Base-by-base conservation (phyloP, 495 filamentous ascomycete species). In the Trichoderma orchidacearum region DNA sequence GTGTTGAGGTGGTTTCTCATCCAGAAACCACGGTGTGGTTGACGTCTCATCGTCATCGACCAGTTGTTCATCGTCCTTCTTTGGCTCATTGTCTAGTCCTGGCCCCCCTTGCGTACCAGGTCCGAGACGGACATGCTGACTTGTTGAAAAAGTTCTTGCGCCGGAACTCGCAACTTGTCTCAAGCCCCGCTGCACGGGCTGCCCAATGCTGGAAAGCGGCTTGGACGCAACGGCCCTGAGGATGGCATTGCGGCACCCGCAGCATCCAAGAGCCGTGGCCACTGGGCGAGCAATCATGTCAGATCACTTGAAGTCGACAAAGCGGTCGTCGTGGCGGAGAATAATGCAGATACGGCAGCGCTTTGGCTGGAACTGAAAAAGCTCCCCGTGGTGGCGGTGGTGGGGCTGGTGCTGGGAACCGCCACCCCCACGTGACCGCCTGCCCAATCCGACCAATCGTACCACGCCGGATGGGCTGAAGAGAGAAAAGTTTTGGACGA, bases 11-110 rank as follows among this genome's bases (percentile, higher is more conserved):
- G 73, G 65, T 59, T 89, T 78, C 60, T 86, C 83, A 66, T 90
- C 84, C 38, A 96, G 79, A 70, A 95, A 96, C 93, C 93, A 98
- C 5, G 92, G 91, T 1, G 34, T 11, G 15, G 23, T 61, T 18
- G 34, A 31, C 9, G n/a, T 5, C n/a, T 55, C 53, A 17, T 35
- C 31, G 30, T 13, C 12, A n/a, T 34, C 31, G 30, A 23, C n/a
- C 21, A 57, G 17, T 21, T 50, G 31, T 5, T 31, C 30, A 36
- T 36, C 30, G 35, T 12, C 17, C 25, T 32, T 55, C 34, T 3
- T 9, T 29, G 17, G 23, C 23, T 25, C 23, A 13, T 28, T 28
- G 7, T 34, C 34, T 3, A 32, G 21, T 34, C 5, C 28, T 66
- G 32, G 60, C 57, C 27, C 21, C 15, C 15, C 27, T 27, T 48